Evolutionary conservation across 345 rosid species (phyloP), one percentile per base, ranked within the genome.

Genomic region (Bruguiera gymnorhiza): DNA sequence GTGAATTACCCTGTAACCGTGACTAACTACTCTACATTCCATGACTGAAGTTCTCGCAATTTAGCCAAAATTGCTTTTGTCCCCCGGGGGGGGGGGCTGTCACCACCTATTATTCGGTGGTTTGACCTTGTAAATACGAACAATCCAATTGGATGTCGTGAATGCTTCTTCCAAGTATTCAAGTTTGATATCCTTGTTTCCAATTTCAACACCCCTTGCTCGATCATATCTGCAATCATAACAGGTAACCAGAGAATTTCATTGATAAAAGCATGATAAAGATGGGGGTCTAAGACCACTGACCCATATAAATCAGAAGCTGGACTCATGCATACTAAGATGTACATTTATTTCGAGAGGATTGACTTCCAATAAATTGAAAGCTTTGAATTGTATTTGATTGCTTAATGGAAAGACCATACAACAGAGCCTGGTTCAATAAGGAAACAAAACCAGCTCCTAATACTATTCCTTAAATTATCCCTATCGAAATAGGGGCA

Each of bases 141-240:
- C 94, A 3, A 95, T 95, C 99, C 99, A 95, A 81, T 95, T 95
- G 19, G 96, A 88, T 26, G 98, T 95, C 4, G 99, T 95, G 80
- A 87, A 95, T 21, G 99, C 99, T 81, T 95, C 99, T 80, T 95
- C 99, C 79, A 95, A 75, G 74, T 92, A 80, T 71, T 95, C 97
- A 3, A 95, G 96, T 76, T 95, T 92, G 37, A 95, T 67, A 73
- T 92, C 94, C 80, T 95, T 95, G 67, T 95, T 95, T 73, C 99
- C 59, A 3, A 55, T 55, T 26, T 55, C 59, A 23, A 55, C 59
- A 0, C 59, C 59, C 29, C 59, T 55, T 23, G 27, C 59, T 6
- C 59, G 59, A 55, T 55, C 59, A 21, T 55, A 21, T 24, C 59
- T 55, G 27, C 29, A 39, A 39, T 39, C 59, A 23, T n/a, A 21